Evolutionary conservation across 257 asterid genomes (phyloP), one percentile per base, ranked within the genome.

Genomic region (Ajuga chamaepitys): DNA sequence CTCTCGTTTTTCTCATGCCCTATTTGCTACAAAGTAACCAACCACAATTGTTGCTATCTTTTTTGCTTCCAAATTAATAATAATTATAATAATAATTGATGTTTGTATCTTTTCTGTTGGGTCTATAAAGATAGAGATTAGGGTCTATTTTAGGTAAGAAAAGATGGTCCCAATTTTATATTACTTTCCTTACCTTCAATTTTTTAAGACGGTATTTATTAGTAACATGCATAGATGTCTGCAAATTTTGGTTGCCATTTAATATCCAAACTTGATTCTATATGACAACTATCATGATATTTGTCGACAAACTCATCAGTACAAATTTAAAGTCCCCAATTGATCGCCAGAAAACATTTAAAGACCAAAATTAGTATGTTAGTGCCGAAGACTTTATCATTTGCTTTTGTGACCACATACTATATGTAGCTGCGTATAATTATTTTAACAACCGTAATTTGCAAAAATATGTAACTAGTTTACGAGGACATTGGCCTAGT

Each of bases 111-210:
- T n/a, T n/a, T n/a, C n/a, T n/a, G 63, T 18, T 70, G 68, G 67
- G 42, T 20, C 59, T 37, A 72, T 78, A 69, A 81, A 75, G 76
- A 24, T 40, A 22, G 68, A 46, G 42, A 57, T 61, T 66, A 35
- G 42, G 51, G 66, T 16, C 76, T 72, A 76, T 70, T 71, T 74
- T 58, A 1, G 61, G 80, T 53, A 70, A 22, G 37, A 35, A 68
- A 30, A 54, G 24, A 77, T 77, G 82, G 85, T 64, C 78, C 82
- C 70, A n/a, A 50, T 28, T 47, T 34, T 62, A 52, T 24, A 48
- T 73, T 41, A 57, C 45, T 62, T 44, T 71, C 13, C 40, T 53
- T 47, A 3, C 66, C 61, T 58, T 70, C 14, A 58, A 18, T 28
- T 65, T 54, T 40, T n/a, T 40, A 81, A 67, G 17, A 46, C 64